phyloP scores from a whole-genome alignment of 495 filamentous ascomycete genomes.

The Trichoderma virens region DNA sequence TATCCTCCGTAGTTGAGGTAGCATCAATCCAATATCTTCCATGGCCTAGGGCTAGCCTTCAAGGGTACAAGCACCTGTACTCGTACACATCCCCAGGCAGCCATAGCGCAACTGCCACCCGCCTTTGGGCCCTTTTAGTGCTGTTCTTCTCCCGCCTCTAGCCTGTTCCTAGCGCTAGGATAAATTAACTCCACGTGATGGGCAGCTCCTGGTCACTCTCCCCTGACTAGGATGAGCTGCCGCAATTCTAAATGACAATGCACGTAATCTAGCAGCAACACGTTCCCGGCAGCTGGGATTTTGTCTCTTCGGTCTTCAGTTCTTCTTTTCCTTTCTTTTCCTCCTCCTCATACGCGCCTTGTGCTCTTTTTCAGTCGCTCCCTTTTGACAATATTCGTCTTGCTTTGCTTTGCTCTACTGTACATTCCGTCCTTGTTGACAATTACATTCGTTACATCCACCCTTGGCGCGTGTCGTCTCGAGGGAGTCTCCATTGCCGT shows the following conservation, averaged over 20 bases:
- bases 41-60: no score
- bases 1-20: no score
- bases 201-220: not conserved
- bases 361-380: not conserved
- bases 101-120: no score
- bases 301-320: not conserved
- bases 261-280: not conserved
- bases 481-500: not conserved
- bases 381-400: not conserved
- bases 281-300: not conserved
- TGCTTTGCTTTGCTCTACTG: not conserved
- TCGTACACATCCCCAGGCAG: no score
- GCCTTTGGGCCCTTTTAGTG: no score
- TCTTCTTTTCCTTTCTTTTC: not conserved
- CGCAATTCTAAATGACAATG: not conserved
- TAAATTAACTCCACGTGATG: constrained; percentile 5
- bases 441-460: not conserved
- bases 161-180: not conserved
- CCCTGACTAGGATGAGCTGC: constrained; percentile 3
- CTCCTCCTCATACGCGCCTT: not conserved
- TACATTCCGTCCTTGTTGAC: constrained; percentile 4
- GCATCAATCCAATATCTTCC: no score
- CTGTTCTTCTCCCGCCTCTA: not conserved
- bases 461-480: not conserved
- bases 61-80: no score